phyloP scores from a whole-genome alignment of 1,284 basidiomycete genomes.

The Neonothopanus nambi region DNA sequence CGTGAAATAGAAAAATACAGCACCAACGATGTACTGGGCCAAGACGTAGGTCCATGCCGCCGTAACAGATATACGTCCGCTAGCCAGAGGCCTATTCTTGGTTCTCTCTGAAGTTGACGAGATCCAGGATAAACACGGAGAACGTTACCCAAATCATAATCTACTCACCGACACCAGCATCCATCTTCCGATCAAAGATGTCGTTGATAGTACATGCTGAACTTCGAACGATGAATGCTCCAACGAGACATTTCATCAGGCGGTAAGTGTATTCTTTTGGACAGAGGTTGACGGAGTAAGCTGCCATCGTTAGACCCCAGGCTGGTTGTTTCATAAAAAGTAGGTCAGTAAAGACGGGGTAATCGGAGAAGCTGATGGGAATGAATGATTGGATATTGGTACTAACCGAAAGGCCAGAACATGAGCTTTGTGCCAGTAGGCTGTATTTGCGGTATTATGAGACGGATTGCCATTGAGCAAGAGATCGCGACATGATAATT shows the following conservation, averaged over 20 bases:
- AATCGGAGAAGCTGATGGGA: background rate
- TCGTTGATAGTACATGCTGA: slow-evolving; percentile 56
- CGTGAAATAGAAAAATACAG: slow-evolving; percentile 40
- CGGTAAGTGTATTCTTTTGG: slow-evolving; percentile 30
- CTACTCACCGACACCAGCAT: slow-evolving; percentile 51
- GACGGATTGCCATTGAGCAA: background rate
- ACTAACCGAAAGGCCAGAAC: slow-evolving; percentile 56
- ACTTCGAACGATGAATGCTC: slow-evolving; percentile 43
- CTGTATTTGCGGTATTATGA: slow-evolving; percentile 26
- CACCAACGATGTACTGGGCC: slow-evolving; percentile 41
- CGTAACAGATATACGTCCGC: slow-evolving; percentile 45
- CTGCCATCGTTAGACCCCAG: slow-evolving; percentile 50
- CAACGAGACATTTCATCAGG: slow-evolving; percentile 34
- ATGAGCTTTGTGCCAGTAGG: slow-evolving; percentile 53
- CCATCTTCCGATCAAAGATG: slow-evolving; percentile 51
- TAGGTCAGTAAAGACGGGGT: too few species aligned
- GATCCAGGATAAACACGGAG: background rate
- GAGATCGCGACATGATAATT: background rate
- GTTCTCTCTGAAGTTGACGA: slow-evolving; percentile 39
- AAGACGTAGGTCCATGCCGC: slow-evolving; percentile 40
- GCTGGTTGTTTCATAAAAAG: slow-evolving; percentile 26
- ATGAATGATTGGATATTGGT: background rate
- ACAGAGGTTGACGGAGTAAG: slow-evolving; percentile 33
- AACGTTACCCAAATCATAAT: slow-evolving; percentile 6
- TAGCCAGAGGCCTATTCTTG: slow-evolving; percentile 45